These are phyloP conservation scores for Beauveria sp. DNA, from an alignment of 2,329 filamentous ascomycete genomes.

Conservation along the genomic window DNA sequence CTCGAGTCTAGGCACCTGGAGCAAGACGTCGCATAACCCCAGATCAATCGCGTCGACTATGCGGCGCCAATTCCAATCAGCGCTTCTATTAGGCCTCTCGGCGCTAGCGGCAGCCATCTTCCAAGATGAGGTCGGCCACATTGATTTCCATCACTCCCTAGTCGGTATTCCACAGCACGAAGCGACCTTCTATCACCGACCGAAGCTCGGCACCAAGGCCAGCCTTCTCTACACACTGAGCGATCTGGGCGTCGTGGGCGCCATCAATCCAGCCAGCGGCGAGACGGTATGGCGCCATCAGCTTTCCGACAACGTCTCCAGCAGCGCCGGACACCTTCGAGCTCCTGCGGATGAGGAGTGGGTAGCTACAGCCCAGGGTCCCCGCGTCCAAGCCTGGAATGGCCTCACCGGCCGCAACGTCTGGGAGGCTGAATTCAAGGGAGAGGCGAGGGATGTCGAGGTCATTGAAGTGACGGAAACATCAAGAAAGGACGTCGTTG, in stretches of 20 bases:
- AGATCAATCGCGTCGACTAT: conserved; percentile 18
- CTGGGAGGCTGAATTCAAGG: conserved; percentile 62
- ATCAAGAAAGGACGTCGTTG: conserved; percentile 62
- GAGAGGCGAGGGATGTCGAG: conserved; percentile 61
- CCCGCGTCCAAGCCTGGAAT: conserved; percentile 71
- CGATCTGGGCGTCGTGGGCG: conserved; percentile 74
- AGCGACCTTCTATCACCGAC: conserved; percentile 92
- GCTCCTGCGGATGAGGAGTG: conserved; percentile 74
- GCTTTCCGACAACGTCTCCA: conserved; percentile 45
- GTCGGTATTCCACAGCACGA: conserved; percentile 74
- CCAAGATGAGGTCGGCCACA: conserved; percentile 79
- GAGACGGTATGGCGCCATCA: conserved; percentile 79
- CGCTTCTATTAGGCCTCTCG: conserved; percentile 31
- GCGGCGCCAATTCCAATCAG: conserved; percentile 29
- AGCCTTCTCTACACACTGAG: conserved; percentile 88
- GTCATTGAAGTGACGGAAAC: conserved; percentile 63
- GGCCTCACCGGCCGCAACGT: conserved; percentile 69
- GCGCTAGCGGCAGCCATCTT: conserved; percentile 59
- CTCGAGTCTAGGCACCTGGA: not conserved
- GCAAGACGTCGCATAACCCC: conserved; percentile 1
- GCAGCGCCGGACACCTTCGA: conserved; percentile 48
- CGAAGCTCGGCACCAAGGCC: conserved; percentile 71
- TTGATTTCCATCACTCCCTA: conserved; percentile 85
- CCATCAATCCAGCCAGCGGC: conserved; percentile 82
- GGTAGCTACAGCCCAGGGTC: conserved; percentile 65